A percentile compares a stretch with the other conserved stretches of the same genome.
These are phyloP conservation scores for Viola odorata DNA, from an alignment of 345 rosid genomes.

Conservation along the genomic window DNA sequence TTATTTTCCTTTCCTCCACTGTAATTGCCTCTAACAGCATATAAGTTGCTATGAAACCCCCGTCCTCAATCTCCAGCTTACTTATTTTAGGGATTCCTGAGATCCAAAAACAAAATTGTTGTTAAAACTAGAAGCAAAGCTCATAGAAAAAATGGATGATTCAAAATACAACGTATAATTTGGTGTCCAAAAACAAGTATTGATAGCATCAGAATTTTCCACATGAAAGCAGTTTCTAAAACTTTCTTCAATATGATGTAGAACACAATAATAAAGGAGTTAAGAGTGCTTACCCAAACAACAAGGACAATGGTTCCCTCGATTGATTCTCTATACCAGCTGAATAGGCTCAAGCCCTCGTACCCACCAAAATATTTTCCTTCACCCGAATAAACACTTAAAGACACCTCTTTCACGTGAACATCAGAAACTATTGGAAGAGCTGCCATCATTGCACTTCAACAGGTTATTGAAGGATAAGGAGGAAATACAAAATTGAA, in stretches of 20 bases:
- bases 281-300: slow-evolving; percentile 63
- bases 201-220: background rate
- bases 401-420: slow-evolving; percentile 53
- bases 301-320: slow-evolving; percentile 68
- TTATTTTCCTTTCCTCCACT: slow-evolving; percentile 97
- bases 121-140: background rate
- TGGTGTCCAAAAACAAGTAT: slow-evolving; percentile 6
- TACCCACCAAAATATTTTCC: slow-evolving; percentile 94
- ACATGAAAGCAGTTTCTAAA: background rate
- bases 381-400: slow-evolving; percentile 67
- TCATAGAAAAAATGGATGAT: background rate
- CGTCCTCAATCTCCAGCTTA: slow-evolving; percentile 91
- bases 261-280: slow-evolving; percentile 7
- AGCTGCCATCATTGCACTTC: slow-evolving; percentile 47
- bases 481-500: background rate
- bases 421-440: slow-evolving; percentile 66
- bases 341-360: slow-evolving; percentile 79
- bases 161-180: slow-evolving; percentile 4
- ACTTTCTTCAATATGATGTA: background rate
- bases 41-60: slow-evolving; percentile 92
- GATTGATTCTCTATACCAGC: slow-evolving; percentile 85
- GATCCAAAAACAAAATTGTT: background rate
- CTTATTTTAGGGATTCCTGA: slow-evolving; percentile 80
- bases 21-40: slow-evolving; percentile 74
- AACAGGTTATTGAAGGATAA: slow-evolving; percentile 17